These are phyloP conservation scores for Euphrasia arctica DNA, from an alignment of 305 asterid species.

Conservation along the genomic window DNA sequence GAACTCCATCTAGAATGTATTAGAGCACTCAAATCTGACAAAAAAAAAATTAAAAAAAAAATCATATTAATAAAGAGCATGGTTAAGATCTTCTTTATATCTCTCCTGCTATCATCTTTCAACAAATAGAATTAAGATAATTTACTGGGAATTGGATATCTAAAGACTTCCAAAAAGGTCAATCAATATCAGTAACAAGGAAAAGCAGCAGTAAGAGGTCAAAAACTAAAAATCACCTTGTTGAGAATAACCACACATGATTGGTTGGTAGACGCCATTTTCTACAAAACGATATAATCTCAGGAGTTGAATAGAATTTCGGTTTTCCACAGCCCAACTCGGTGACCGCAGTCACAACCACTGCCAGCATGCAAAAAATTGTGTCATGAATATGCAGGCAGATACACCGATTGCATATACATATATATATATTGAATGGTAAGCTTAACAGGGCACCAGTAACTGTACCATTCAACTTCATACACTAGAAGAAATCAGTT, in stretches of 20 bases:
- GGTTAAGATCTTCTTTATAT: not conserved
- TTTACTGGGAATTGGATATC: not conserved
- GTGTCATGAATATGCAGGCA: slow-evolving; percentile 31
- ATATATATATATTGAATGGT: slow-evolving; percentile 5
- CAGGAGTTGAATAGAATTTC: slow-evolving; percentile 89
- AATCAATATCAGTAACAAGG: not conserved
- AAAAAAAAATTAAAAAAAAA: too few relatives aligned
- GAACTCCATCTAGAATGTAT: too few relatives aligned
- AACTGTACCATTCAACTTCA: slow-evolving; percentile 11
- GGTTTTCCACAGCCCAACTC: slow-evolving; percentile 93
- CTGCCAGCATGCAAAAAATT: slow-evolving; percentile 37
- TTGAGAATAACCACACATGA: slow-evolving; percentile 92
- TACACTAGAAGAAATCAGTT: slow-evolving; percentile 16
- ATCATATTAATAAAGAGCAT: not conserved
- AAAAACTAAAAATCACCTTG: slow-evolving; percentile 55
- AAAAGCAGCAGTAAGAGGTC: slow-evolving; percentile 11
- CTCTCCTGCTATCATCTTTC: not conserved
- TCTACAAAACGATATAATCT: slow-evolving; percentile 79
- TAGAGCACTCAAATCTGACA: too few relatives aligned
- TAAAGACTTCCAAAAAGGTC: not conserved
- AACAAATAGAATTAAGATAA: slow-evolving; percentile 1
- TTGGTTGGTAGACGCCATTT: slow-evolving; percentile 94
- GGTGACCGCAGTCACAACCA: slow-evolving; percentile 94
- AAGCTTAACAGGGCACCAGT: slow-evolving; percentile 12
- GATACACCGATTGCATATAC: slow-evolving; percentile 12